Evolutionary conservation across 2,329 filamentous ascomycete species (phyloP).

Genomic region (Colletotrichum tabaci): DNA sequence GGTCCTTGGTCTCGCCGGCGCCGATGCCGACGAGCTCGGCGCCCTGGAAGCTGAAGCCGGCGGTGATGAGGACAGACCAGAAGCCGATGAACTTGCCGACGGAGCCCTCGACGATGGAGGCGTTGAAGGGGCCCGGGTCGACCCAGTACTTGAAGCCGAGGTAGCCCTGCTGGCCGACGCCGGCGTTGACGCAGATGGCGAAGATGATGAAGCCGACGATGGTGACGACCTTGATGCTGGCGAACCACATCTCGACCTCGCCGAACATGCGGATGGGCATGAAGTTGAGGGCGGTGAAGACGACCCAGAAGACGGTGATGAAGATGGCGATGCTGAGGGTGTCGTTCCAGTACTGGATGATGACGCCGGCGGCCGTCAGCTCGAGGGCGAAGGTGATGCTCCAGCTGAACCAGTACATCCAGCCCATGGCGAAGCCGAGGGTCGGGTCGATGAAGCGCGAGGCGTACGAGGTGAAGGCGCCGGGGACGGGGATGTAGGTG

Average conservation of each 20-base stretch:
- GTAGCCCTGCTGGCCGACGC: constrained; percentile 78
- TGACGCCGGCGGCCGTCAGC: constrained; percentile 79
- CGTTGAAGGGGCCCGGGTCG: constrained; percentile 77
- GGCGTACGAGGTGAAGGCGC: constrained; percentile 83
- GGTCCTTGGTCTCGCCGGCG: constrained; percentile 83
- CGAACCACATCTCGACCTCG: constrained; percentile 85
- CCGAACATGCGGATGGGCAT: constrained; percentile 81
- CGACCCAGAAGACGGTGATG: constrained; percentile 80
- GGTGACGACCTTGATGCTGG: constrained; percentile 82
- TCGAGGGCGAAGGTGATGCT: constrained; percentile 81
- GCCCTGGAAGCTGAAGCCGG: constrained; percentile 80
- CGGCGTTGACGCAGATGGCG: constrained; percentile 81
- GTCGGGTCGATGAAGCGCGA: constrained; percentile 81
- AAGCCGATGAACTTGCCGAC: constrained; percentile 77
- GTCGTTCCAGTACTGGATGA: constrained; percentile 82
- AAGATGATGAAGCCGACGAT: constrained; percentile 84
- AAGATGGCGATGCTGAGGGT: constrained; percentile 78
- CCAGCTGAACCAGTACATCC: constrained; percentile 89
- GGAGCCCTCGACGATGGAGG: constrained; percentile 68
- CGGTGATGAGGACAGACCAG: constrained; percentile 78
- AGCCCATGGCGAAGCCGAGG: constrained; percentile 83
- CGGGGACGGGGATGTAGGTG: constrained; percentile 82
- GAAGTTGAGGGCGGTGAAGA: constrained; percentile 79
- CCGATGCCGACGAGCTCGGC: constrained; percentile 84
- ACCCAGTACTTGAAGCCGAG: constrained; percentile 82